These are phyloP conservation scores for Leishmania guyanensis DNA, from an alignment of 208 protist genomes.

Conservation along the genomic window DNA sequence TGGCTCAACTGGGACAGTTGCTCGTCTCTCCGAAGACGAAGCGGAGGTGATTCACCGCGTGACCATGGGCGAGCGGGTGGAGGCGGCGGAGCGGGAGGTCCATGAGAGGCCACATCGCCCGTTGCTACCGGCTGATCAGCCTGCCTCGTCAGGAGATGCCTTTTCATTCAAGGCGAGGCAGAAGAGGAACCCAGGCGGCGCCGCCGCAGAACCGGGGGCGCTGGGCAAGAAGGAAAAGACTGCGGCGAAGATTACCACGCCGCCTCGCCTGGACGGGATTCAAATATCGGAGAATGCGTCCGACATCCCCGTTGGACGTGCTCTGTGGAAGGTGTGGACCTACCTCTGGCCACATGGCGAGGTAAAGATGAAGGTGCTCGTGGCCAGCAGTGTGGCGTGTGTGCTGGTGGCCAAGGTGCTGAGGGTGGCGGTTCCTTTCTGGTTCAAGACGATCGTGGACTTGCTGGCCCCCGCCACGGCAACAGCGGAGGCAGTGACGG, in stretches of 20 bases:
- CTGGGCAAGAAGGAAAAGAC: neutral
- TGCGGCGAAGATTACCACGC: neutral
- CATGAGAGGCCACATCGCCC: neutral
- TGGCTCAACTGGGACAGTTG: constrained; percentile 14
- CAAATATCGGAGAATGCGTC: constrained; percentile 41
- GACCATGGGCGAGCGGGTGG: constrained; percentile 12
- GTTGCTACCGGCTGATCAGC: neutral
- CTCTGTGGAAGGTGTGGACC: constrained; percentile 71
- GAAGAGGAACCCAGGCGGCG: neutral
- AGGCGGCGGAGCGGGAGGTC: constrained; percentile 4
- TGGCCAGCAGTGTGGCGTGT: constrained; percentile 75
- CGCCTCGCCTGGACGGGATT: constrained; percentile 42
- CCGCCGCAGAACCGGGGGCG: neutral
- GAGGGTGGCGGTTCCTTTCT: constrained; percentile 91
- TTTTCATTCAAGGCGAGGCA: neutral
- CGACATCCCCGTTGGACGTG: constrained; percentile 75
- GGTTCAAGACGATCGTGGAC: constrained; percentile 91
- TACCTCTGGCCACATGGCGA: constrained; percentile 86
- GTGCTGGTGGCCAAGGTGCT: constrained; percentile 83
- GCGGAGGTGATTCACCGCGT: constrained; percentile 20
- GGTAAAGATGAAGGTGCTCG: constrained; percentile 63
- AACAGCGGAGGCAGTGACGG: constrained; percentile 32
- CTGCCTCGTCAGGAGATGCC: neutral
- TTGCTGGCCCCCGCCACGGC: constrained; percentile 58
- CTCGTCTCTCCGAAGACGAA: constrained; percentile 12